These are phyloP conservation scores for Liriodendron chinense DNA, from an alignment of 164 flowering plant species.

Conservation along the genomic window DNA sequence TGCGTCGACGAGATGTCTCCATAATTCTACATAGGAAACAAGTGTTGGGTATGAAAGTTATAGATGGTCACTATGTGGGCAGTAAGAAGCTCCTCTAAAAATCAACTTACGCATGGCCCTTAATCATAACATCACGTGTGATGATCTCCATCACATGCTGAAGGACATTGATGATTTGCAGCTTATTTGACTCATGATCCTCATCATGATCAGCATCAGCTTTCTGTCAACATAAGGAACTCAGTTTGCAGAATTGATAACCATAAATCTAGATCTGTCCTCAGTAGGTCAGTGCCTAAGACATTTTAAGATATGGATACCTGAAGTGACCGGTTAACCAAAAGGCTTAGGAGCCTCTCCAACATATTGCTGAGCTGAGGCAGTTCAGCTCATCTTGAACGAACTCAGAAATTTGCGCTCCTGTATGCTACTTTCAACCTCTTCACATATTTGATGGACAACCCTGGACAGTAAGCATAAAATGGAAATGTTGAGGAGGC, in stretches of 20 bases:
- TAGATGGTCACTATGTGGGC: background rate
- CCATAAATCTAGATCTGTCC: background rate
- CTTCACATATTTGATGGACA: slow-evolving; percentile 47
- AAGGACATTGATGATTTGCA: slow-evolving; percentile 68
- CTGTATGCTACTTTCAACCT: slow-evolving; percentile 52
- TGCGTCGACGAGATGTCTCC: slow-evolving; percentile 33
- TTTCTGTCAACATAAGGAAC: slow-evolving; percentile 42
- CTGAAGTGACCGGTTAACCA: slow-evolving; percentile 44
- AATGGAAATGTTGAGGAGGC: too few relatives aligned
- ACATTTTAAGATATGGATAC: background rate
- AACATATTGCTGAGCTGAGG: slow-evolving; percentile 68
- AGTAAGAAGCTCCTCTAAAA: background rate
- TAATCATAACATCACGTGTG: slow-evolving; percentile 72
- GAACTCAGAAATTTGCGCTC: slow-evolving; percentile 44
- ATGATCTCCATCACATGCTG: slow-evolving; percentile 93
- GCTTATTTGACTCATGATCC: slow-evolving; percentile 31
- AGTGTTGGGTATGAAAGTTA: background rate
- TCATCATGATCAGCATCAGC: slow-evolving; percentile 28
- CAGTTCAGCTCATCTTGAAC: slow-evolving; percentile 70
- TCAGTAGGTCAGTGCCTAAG: background rate
- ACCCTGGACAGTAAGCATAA: slow-evolving; percentile 39
- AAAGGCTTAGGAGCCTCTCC: slow-evolving; percentile 67
- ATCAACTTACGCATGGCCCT: slow-evolving; percentile 62
- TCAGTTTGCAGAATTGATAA: slow-evolving; percentile 8
- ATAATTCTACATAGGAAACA: slow-evolving; percentile 38